phyloP scores from a whole-genome alignment of 2,329 filamentous ascomycete species.

The Raffaelea arxii region DNA sequence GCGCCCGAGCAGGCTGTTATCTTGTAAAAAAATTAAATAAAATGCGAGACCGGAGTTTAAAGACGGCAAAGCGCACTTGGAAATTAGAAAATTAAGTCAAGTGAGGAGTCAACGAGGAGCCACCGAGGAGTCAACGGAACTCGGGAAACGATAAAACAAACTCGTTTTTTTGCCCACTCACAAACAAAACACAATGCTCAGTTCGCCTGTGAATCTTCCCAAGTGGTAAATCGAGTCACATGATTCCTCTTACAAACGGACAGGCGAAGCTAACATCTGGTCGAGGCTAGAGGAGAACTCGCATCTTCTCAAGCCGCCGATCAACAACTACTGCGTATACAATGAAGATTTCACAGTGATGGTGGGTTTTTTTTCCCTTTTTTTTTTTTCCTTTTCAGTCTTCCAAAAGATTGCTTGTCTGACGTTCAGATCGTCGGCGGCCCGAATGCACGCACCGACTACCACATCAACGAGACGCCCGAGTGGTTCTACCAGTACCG shows the following conservation, averaged over 20 bases:
- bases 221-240: constrained; percentile 37
- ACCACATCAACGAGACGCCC: constrained; percentile 92
- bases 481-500: constrained; percentile 98
- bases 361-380: constrained; percentile 31
- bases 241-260: not conserved
- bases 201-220: constrained; percentile 43
- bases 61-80: not conserved
- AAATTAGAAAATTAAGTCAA: not conserved
- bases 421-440: constrained; percentile 65
- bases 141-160: not conserved
- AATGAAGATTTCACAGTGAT: constrained; percentile 75
- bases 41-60: constrained; percentile 9
- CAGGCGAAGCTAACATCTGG: constrained; percentile 1
- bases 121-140: not conserved
- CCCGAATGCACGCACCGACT: constrained; percentile 92
- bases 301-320: constrained; percentile 83
- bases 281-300: constrained; percentile 81
- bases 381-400: too few relatives aligned
- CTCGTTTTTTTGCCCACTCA: too few relatives aligned
- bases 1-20: too few relatives aligned
- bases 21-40: too few relatives aligned
- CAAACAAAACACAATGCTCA: constrained; percentile 29
- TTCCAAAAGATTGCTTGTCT: too few relatives aligned
- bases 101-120: not conserved
- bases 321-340: constrained; percentile 98